These are phyloP conservation scores for Aspergillus affinis DNA, from an alignment of 495 filamentous ascomycete genomes.

Conservation along the genomic window DNA sequence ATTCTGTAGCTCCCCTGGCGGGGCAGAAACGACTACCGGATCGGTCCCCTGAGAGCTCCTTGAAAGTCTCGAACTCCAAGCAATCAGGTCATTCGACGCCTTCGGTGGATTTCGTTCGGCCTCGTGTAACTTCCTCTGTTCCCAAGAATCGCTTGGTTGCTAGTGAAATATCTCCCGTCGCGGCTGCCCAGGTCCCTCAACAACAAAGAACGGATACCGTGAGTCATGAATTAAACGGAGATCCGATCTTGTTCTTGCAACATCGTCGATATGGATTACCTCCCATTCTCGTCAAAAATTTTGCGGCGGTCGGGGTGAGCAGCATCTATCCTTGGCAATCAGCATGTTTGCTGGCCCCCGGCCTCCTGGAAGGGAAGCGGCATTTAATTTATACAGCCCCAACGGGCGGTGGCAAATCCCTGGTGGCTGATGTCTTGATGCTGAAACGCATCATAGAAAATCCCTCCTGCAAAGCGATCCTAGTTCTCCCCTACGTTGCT, in stretches of 20 bases:
- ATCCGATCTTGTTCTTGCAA: slow-evolving; percentile 61
- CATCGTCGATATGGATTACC: slow-evolving; percentile 68
- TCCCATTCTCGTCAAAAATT: slow-evolving; percentile 59
- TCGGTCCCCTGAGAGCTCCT: slow-evolving; percentile 11
- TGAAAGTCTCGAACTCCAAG: slow-evolving; percentile 12
- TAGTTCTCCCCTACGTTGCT: slow-evolving; percentile 81
- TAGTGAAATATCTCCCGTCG: slow-evolving; percentile 37
- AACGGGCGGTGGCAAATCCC: slow-evolving; percentile 78
- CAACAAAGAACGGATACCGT: slow-evolving; percentile 4
- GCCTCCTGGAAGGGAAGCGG: slow-evolving; percentile 61
- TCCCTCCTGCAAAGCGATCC: slow-evolving; percentile 64
- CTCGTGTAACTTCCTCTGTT: slow-evolving; percentile 18
- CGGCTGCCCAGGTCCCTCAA: slow-evolving; percentile 11
- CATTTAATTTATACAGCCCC: slow-evolving; percentile 85
- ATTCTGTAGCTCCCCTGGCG: slow-evolving; percentile 37
- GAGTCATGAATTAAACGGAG: slow-evolving; percentile 52
- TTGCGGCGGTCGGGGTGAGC: slow-evolving; percentile 61
- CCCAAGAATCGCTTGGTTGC: slow-evolving; percentile 35
- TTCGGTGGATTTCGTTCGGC: slow-evolving; percentile 17
- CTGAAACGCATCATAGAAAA: slow-evolving; percentile 68
- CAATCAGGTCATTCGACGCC: slow-evolving; percentile 3
- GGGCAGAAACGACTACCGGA: slow-evolving; percentile 43
- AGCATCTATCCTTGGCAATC: slow-evolving; percentile 82
- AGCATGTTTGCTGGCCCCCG: slow-evolving; percentile 69
- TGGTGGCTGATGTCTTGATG: slow-evolving; percentile 75